Percentiles rank a stretch among this genome's conserved stretches.
Conservation (phyloP, 2,329 filamentous ascomycete genomes). For the Akanthomyces muscarius region DNA sequence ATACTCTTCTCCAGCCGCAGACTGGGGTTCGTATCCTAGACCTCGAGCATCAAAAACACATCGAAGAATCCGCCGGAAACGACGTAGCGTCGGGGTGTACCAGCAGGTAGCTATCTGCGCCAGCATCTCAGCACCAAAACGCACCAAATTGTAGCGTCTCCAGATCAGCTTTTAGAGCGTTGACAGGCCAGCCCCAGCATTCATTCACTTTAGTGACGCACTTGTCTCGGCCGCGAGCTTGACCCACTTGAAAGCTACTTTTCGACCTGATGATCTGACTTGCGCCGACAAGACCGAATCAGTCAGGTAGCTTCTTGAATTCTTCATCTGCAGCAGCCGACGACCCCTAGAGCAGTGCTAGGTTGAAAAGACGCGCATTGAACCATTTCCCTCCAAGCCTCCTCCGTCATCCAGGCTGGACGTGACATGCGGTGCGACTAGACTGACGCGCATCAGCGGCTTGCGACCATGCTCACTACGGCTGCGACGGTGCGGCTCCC, state of each 20-base stretch:
- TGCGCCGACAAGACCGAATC: background rate
- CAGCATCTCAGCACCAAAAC: background rate
- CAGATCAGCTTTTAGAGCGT: background rate
- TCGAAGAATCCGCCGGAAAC: background rate
- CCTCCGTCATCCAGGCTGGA: background rate
- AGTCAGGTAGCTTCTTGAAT: background rate
- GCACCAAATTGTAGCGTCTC: background rate
- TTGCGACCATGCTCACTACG: conserved; percentile 2
- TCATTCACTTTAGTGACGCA: background rate
- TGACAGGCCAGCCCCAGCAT: background rate
- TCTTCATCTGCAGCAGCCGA: conserved; percentile 1
- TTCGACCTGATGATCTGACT: conserved; percentile 9
- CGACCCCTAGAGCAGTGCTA: background rate
- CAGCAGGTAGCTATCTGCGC: background rate
- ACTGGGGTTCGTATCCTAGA: background rate
- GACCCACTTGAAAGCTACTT: conserved; percentile 14
- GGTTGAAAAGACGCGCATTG: background rate
- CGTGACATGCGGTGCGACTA: conserved; percentile 13
- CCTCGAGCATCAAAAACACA: background rate
- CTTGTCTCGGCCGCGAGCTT: background rate
- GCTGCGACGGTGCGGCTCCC: conserved; percentile 4
- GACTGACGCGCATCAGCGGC: background rate
- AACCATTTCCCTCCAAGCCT: background rate
- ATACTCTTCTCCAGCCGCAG: background rate
- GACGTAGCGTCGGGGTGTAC: background rate